Base-by-base conservation (phyloP, 768 basidiomycete species). In the Hericium coralloides region DNA sequence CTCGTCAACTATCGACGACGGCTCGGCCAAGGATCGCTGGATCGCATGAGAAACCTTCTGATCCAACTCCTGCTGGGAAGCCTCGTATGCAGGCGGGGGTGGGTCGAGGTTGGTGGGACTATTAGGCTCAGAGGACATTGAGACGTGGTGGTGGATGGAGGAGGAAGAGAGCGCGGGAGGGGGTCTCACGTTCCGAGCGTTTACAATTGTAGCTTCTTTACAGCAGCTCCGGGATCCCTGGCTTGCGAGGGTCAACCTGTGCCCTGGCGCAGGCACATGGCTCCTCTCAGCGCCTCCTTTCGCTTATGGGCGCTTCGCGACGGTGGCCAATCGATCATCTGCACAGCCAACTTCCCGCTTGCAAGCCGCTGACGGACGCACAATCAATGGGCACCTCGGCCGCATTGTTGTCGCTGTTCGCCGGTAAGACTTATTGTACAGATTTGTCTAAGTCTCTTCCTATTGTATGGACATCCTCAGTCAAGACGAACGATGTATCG, bases 21-120 rank as follows among this genome's bases (percentile, higher is more conserved):
- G 1, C 8, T 23, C 22, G 7, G 61, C 49, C 2, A 49, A 47
- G 25, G 61, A 53, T 12, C 31, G 51, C 8, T 53, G 54, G 2
- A 58, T 38, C 12, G 55, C 54, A 1, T 31, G 39, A 20, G 56
- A 53, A 4, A 53, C 49, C 49, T 62, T 62, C n/a, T 48, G 54
- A 41, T 60, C 56, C 12, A 60, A 53, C 3, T 60, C 56, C 12
- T 56, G 31, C 14, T 52, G 38, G 17, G 62, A 61, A n/a, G 55
- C 10, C 22, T 62, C 54, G 39, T 63, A 63, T 37, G 62, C 43
- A 15, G 53, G 38, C 3, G 62, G 62, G 38, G 60, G 62, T 10
- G 60, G 39, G n/a, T 51, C 25, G 15, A 41, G 0, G 36, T 55
- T 45, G 6, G 39, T 53, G 6, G 60, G 57, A 20, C 49, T 56